Evolutionary conservation across 1,284 basidiomycete species (phyloP), one percentile per base, ranked within the genome.

Genomic region (Apiotrichum laibachii): DNA sequence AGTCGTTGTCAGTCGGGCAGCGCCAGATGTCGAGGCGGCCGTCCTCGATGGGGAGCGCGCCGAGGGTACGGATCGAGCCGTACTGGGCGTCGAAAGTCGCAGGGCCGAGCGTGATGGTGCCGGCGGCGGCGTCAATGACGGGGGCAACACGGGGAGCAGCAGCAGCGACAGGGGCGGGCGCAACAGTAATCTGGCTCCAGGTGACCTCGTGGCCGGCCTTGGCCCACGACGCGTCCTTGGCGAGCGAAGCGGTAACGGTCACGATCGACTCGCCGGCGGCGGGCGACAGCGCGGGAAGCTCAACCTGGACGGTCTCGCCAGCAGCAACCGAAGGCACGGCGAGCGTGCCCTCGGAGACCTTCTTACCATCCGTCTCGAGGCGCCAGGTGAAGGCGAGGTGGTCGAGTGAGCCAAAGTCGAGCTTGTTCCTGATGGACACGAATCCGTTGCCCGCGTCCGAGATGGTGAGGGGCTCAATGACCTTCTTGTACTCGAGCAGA

Each of bases 171-270:
- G 7, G 15, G 33, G 26, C 15, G 31, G 47, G 4, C 15, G 47
- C 18, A 2, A 19, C 33, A 5, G 47, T 31, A 11, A 48, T n/a
- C 56, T 68, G 65, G n/a, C 42, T 61, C 55, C 56, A 66, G 0
- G 65, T 57, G 9, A 69, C 43, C 50, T 64, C 67, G 49, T 69
- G 67, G 1, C 61, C 65, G 1, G 47, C 57, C 42, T 59, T 33
- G 1, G 63, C 63, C 61, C 63, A 69, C 3, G 34, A 21, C 1
- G 57, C 34, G 4, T 53, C 51, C n/a, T 51, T n/a, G 16, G 42
- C 47, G 15, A 62, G 51, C 11, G 35, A 19, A 0, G 62, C 63
- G 5, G 56, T 53, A 34, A 67, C 37, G 1, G 56, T 63, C 35
- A 44, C 47, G 35, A 50, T 33, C 18, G 44, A 34, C 44, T 54